phyloP scores from a whole-genome alignment of 768 basidiomycete species.

The Epithele typhae region DNA sequence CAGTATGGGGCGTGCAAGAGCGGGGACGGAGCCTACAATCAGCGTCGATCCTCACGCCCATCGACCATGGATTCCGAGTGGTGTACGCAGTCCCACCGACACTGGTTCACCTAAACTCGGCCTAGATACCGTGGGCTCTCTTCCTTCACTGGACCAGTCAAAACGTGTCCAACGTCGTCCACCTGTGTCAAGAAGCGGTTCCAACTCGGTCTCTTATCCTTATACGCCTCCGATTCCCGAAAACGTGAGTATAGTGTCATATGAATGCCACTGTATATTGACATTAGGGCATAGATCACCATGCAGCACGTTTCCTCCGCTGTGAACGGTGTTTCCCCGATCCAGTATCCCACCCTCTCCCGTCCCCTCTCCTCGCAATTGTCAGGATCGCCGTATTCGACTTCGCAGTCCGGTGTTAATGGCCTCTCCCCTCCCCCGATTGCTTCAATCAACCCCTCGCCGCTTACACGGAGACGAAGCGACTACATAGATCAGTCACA shows the following conservation, averaged over 20 bases:
- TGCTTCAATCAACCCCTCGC: conserved; percentile 79
- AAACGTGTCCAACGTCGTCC: conserved; percentile 35
- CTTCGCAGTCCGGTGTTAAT: conserved; percentile 34
- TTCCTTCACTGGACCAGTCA: conserved; percentile 16
- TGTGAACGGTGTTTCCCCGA: conserved; percentile 38
- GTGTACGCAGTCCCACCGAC: conserved; percentile 35
- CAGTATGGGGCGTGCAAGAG: conserved; percentile 8
- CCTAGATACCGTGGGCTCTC: conserved; percentile 10
- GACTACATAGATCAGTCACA: conserved; percentile 81
- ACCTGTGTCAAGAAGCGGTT: conserved; percentile 36
- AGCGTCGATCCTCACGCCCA: conserved; percentile 15
- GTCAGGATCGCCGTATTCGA: conserved; percentile 38
- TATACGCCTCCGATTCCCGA: conserved; percentile 44
- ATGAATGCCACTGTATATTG: background rate
- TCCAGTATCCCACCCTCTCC: conserved; percentile 52
- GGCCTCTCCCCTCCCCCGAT: conserved; percentile 66
- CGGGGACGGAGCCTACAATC: conserved; percentile 16
- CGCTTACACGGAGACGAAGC: conserved; percentile 65
- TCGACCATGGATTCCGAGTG: conserved; percentile 18
- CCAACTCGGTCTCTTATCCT: conserved; percentile 36
- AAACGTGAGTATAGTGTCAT: conserved; percentile 36
- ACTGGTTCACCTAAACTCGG: conserved; percentile 32
- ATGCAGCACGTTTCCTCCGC: conserved; percentile 34
- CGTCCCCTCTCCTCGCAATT: conserved; percentile 34
- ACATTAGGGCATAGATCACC: conserved; percentile 26